Base-by-base conservation (phyloP, 75 land plant species). In the Azolla pinnata region DNA sequence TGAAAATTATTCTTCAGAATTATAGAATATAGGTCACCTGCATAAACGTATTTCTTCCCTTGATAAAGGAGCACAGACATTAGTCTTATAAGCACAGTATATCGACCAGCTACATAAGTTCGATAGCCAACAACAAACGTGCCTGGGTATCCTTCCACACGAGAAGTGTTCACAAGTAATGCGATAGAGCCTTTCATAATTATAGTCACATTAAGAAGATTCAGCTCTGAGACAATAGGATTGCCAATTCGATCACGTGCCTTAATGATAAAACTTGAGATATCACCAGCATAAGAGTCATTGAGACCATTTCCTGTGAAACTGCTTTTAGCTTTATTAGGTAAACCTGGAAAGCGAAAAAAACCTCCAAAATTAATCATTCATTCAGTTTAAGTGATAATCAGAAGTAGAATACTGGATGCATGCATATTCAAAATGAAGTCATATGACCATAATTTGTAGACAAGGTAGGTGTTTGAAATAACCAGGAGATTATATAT, bases 181-280 rank as follows among this genome's bases (percentile, higher is more conserved):
- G 18, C 18, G 10, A 3, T 9, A 47, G 4, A 16, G 20, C 19
- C 3, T 16, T 47, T 47, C 4, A 3, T 47, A 20, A 16, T 12
- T 3, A 47, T 12, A 18, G 50, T 47, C 4, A 47, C 50, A 47
- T 47, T 47, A 20, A 47, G 50, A 9, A 47, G 18, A 20, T 20
- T 47, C 4, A 16, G 10, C 4, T 47, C 50, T 12, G 50, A 12
- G 10, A 18, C 18, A 47, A 47, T 20, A 47, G 50, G 18, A 47
- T 47, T 47, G 4, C 50, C 50, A 47, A 4, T 9, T 18, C 19
- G 10, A 47, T 47, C 50, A 47, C 50, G 50, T 47, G 50, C 50
- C 19, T 47, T 47, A 4, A 47, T 47, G 4, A 47, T 3, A 20
- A 47, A 47, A 18, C 50, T 47, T 20, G 20, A 47, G 18, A 47